Percentiles rank a stretch among this genome's conserved stretches.
Conservation (phyloP, 345 rosid species). For the Geranium brycei region DNA sequence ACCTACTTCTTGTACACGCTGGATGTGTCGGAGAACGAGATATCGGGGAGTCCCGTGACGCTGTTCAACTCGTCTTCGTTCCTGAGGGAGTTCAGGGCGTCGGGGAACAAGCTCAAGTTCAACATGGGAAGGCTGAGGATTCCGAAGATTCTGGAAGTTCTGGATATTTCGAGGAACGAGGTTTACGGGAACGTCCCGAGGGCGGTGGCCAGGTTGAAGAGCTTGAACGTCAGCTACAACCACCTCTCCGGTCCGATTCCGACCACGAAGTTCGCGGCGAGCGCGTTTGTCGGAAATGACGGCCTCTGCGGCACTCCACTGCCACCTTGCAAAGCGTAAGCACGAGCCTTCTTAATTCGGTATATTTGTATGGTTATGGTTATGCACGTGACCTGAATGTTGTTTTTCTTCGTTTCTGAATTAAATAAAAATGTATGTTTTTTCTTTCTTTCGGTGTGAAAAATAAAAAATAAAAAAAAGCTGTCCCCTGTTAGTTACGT, state of each 20-base stretch:
- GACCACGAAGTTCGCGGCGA: constrained; percentile 36
- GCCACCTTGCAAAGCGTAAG: constrained; percentile 23
- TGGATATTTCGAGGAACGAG: constrained; percentile 50
- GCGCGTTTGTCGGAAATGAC: constrained; percentile 32
- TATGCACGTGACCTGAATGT: no score
- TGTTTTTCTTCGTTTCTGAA: no score
- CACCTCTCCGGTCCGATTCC: constrained; percentile 63
- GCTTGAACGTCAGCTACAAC: constrained; percentile 44
- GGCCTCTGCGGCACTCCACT: constrained; percentile 53
- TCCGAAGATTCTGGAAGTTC: constrained; percentile 24
- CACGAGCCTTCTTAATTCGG: no score
- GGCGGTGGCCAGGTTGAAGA: constrained; percentile 27
- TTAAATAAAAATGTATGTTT: no score
- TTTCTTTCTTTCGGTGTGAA: no score
- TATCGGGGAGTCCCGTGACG: constrained; percentile 39
- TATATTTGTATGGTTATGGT: no score
- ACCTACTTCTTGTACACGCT: constrained; percentile 59
- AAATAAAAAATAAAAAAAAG: no score
- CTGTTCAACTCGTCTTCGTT: constrained; percentile 44
- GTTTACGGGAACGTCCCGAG: constrained; percentile 44
- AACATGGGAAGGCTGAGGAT: constrained; percentile 34
- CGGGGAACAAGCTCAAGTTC: constrained; percentile 40
- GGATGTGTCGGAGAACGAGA: constrained; percentile 52
- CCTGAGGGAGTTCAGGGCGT: constrained; percentile 38
- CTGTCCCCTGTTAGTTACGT: no score